Conservation (phyloP, 2,329 filamentous ascomycete genomes). For the Calonectria leucothoes region DNA sequence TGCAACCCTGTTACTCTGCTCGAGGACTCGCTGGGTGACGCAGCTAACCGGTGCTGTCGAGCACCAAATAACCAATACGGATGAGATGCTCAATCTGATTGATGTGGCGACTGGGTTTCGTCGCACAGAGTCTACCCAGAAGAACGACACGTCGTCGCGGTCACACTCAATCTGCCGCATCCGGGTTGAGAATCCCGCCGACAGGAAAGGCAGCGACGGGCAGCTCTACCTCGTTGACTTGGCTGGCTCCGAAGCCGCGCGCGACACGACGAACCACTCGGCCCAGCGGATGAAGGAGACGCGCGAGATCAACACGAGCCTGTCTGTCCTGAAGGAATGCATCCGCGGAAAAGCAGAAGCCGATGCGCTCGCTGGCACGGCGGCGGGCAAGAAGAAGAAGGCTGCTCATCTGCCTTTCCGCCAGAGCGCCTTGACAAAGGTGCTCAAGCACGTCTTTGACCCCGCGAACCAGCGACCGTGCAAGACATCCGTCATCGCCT, state of each 20-base stretch:
- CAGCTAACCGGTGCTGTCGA: conserved; percentile 59
- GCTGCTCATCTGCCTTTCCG: conserved; percentile 58
- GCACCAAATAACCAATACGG: conserved; percentile 44
- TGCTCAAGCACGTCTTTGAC: conserved; percentile 55
- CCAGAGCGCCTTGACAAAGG: conserved; percentile 46
- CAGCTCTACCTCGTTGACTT: conserved; percentile 60
- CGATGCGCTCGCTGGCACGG: conserved; percentile 38
- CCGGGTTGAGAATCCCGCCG: conserved; percentile 49
- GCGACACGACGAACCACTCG: conserved; percentile 53
- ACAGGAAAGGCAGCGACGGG: conserved; percentile 42
- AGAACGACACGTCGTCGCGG: conserved; percentile 61
- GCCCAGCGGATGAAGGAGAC: conserved; percentile 59
- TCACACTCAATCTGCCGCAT: conserved; percentile 62
- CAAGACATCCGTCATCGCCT: conserved; percentile 59
- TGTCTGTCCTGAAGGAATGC: conserved; percentile 64
- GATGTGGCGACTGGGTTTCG: conserved; percentile 53
- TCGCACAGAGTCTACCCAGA: conserved; percentile 54
- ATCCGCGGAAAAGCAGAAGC: conserved; percentile 57
- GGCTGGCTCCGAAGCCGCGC: conserved; percentile 60
- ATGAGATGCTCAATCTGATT: conserved; percentile 47
- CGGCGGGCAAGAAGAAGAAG: conserved; percentile 43
- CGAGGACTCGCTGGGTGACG: conserved; percentile 58
- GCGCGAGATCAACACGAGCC: conserved; percentile 59
- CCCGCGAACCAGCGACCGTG: conserved; percentile 50
- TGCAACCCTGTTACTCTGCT: conserved; percentile 56